Evolutionary conservation across 495 filamentous ascomycete species (phyloP), one percentile per base, ranked within the genome.

Genomic region (Corynascus novoguineensis): DNA sequence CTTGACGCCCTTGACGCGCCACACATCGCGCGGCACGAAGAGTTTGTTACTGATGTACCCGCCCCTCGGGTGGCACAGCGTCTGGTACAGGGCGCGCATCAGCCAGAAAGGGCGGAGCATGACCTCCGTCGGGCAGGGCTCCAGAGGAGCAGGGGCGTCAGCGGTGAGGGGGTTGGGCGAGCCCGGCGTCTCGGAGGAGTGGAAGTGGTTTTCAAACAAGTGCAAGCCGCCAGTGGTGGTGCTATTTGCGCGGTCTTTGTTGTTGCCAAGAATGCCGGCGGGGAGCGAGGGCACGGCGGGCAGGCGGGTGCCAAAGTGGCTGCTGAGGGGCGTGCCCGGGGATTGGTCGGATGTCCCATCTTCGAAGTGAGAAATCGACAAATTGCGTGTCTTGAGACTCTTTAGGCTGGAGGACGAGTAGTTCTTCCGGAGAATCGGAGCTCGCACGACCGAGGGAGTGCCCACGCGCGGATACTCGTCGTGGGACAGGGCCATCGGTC

Each of bases 21-120:
- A 98, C 12, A 92, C 88, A 61, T 97, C 92, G 21, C 89, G 80
- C 7, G 93, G 95, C 5, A 98, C 78, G 64, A 97, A 97, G 1
- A 97, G 79, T 58, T 89, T 89, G 27, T 84, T 90, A 28, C 92
- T 93, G 17, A 98, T 67, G 68, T 96, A 98, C 8, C 91, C 93
- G 25, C 93, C 93, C 21, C 88, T 86, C 5, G 92, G 88, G 66
- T 97, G 91, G 21, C 86, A 85, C 28, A 97, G 83, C 2, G 92
- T 96, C 66, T 97, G 90, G 68, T 92, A 96, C 21, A 98, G 77
- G 50, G 86, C 86, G 50, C 95, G 81, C 86, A 98, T 92, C 17
- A 97, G 81, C 95, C 95, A 97, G 72, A 95, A 97, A 3, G 93
- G 93, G 14, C 93, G 85, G 1, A 95, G 80, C 45, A 95, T 80